Evolutionary conservation across 805 yeast genomes (phyloP).

Genomic region (Komagataella ulmi): DNA sequence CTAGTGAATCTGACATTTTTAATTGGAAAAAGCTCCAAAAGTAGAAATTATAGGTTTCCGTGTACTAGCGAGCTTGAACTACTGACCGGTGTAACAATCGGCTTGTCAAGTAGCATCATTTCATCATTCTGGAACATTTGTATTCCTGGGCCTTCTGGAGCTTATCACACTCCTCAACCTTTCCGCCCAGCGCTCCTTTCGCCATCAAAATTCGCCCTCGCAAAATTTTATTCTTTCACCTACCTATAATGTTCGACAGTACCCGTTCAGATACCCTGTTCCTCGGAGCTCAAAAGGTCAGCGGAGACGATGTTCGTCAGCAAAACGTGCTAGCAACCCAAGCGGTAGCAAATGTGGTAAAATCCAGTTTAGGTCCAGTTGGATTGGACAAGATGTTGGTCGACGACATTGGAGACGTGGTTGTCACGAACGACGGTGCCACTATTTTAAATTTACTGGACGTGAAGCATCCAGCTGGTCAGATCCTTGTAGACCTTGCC

Average conservation of each 20-base stretch:
- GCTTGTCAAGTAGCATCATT: too few species aligned
- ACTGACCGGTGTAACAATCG: too few species aligned
- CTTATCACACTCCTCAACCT: background rate
- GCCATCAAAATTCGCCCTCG: background rate
- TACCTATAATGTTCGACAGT: slow-evolving; percentile 40
- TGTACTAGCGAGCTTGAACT: too few species aligned
- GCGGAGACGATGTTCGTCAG: slow-evolving; percentile 93
- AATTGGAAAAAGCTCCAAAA: too few species aligned
- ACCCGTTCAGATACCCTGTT: slow-evolving; percentile 80
- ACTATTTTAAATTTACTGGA: slow-evolving; percentile 83
- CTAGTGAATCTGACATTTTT: too few species aligned
- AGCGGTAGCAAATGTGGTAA: slow-evolving; percentile 73
- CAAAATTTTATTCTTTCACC: slow-evolving; percentile 2
- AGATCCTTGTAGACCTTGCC: slow-evolving; percentile 90
- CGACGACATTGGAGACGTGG: slow-evolving; percentile 97
- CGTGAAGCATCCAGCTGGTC: slow-evolving; percentile 98
- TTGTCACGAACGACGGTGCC: slow-evolving; percentile 98
- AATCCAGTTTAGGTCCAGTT: slow-evolving; percentile 94
- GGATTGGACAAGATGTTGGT: slow-evolving; percentile 98
- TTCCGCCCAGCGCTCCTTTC: background rate
- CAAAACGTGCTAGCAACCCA: slow-evolving; percentile 93
- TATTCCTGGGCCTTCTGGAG: background rate
- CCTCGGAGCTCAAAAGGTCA: slow-evolving; percentile 88
- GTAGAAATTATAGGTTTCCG: too few species aligned
- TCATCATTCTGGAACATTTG: background rate